Percentiles rank a stretch among this genome's conserved stretches.
These are phyloP conservation scores for Helichrysum umbraculigerum DNA, from an alignment of 129 eudicot genomes.

Conservation along the genomic window DNA sequence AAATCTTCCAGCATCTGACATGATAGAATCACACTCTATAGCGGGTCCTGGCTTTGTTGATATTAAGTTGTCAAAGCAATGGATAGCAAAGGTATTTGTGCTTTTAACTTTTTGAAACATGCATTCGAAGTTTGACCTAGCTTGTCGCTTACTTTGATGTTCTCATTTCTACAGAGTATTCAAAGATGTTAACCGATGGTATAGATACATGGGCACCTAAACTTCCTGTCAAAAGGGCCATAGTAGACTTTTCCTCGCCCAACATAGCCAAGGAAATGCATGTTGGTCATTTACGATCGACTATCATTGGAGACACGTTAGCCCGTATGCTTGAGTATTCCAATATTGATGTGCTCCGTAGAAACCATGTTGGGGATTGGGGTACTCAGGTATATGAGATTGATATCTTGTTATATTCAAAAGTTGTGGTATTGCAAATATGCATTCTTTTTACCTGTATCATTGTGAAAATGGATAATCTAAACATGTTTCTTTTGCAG, in stretches of 20 bases:
- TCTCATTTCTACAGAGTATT: conserved; percentile 53
- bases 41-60: conserved; percentile 90
- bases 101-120: not conserved
- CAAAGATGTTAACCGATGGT: conserved; percentile 76
- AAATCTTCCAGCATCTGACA: conserved; percentile 76
- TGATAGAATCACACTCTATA: conserved; percentile 67
- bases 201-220: conserved; percentile 85
- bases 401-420: not conserved
- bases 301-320: conserved; percentile 89
- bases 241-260: conserved; percentile 95
- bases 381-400: conserved; percentile 74
- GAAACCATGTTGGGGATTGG: conserved; percentile 99
- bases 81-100: conserved; percentile 76
- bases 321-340: conserved; percentile 97
- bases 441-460: not conserved
- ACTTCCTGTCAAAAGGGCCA: conserved; percentile 67
- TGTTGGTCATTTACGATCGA: conserved; percentile 87
- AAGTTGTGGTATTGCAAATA: not conserved
- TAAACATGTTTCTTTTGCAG: conserved; percentile 46
- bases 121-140: not conserved
- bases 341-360: conserved; percentile 76
- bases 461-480: conserved; percentile 3
- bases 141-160: not conserved
- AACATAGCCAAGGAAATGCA: conserved; percentile 98
- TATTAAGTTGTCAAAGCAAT: conserved; percentile 57